Base-by-base conservation (phyloP, 2,329 filamentous ascomycete species). In the Gnomoniopsis sp. region DNA sequence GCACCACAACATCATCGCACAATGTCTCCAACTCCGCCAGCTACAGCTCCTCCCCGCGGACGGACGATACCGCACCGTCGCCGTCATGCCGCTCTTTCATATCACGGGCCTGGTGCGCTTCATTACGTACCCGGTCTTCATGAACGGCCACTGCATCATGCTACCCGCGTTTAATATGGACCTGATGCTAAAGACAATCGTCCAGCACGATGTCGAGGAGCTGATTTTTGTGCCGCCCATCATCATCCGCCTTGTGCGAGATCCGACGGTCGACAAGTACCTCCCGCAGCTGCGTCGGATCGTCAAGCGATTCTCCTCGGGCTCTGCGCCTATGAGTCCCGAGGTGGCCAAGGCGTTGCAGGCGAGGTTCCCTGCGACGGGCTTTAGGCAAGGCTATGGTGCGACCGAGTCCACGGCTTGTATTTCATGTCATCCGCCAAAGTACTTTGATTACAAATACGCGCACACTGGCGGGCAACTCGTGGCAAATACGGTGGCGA, bases 361-460 rank as follows among this genome's bases (percentile, higher is more conserved):
- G 59, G 73, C 76, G 62, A 79, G 78, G 49, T 88, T 87, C 64
- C 85, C 84, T 0, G 71, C 77, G 1, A 84, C 80, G 0, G 83
- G 83, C 0, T 85, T 88, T 68, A 84, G 84, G 64, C 85, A 87
- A 65, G 84, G 83, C 2, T 88, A 87, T 65, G 86, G 86, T 30
- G 88, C 88, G 85, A 89, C 86, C 0, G 86, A 88, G 68, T 81
- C 77, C 0, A 88, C 83, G 68, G 78, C 75, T 1, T 87, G 83
- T 62, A 85, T 88, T 61, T 86, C 84, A 0, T 77, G 81, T 0
- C 85, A 88, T 56, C 82, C 85, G 6, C 79, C 79, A 0, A 74
- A 77, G 1, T 77, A 79, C 53, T 84, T 82, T 61, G 75, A 75
- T 15, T 88, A 82, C 71, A 77, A 80, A 52, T 83, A 87, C 61